Percentiles rank a stretch among this genome's conserved stretches.
Conservation (phyloP, 2,329 filamentous ascomycete genomes). For the Chaetoscypha palmicola region DNA sequence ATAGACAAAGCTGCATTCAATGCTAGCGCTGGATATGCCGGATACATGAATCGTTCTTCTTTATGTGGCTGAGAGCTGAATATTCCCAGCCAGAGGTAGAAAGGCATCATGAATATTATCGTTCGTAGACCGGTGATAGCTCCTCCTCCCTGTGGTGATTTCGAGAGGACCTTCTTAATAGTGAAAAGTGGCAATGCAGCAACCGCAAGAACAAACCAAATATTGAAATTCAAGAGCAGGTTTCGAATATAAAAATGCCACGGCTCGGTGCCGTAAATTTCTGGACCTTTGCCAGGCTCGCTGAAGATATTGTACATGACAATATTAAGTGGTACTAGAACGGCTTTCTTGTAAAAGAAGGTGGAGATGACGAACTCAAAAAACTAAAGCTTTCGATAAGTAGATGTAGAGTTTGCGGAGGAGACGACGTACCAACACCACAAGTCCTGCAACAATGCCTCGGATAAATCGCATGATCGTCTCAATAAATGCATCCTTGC, state of each 20-base stretch:
- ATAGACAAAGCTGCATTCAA: constrained; percentile 81
- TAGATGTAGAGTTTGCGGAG: neutral
- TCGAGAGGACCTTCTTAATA: constrained; percentile 60
- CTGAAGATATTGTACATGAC: constrained; percentile 93
- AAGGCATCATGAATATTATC: constrained; percentile 71
- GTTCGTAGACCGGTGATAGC: constrained; percentile 67
- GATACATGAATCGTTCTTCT: constrained; percentile 98
- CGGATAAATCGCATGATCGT: constrained; percentile 55
- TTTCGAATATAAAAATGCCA: constrained; percentile 98
- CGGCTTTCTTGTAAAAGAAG: constrained; percentile 76
- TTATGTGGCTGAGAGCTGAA: constrained; percentile 94
- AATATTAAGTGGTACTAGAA: constrained; percentile 83
- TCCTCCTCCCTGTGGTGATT: constrained; percentile 45
- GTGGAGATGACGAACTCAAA: constrained; percentile 67
- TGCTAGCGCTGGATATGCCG: constrained; percentile 82
- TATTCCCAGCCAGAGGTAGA: constrained; percentile 90
- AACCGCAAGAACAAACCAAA: constrained; percentile 82
- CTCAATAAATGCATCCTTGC: constrained; percentile 52
- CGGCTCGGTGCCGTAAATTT: constrained; percentile 91
- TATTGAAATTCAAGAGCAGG: constrained; percentile 85
- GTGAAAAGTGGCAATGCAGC: constrained; percentile 67
- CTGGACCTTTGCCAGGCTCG: constrained; percentile 66
- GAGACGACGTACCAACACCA: constrained; percentile 26
- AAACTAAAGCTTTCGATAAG: constrained; percentile 41
- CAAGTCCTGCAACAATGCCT: constrained; percentile 45